A percentile compares a stretch with the other conserved stretches of the same genome.
These are phyloP conservation scores for Paramecium octaurelia DNA, from an alignment of 73 alveolate species.

Conservation along the genomic window DNA sequence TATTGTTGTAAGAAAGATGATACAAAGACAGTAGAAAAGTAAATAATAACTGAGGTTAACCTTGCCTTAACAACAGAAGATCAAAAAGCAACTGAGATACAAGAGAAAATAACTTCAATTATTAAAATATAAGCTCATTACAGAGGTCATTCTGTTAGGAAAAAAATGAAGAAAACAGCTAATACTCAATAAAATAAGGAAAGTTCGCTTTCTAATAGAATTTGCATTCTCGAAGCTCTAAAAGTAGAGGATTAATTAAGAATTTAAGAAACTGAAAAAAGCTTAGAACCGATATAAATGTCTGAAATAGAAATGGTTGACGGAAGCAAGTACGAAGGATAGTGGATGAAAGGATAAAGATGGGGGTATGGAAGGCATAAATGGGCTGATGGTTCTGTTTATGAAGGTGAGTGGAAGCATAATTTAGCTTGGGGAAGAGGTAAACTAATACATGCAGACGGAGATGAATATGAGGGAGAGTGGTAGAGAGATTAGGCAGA, in stretches of 20 bases:
- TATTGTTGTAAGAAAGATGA: neutral
- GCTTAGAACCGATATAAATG: neutral
- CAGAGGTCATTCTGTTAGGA: neutral
- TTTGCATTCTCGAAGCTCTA: neutral
- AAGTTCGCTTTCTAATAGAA: neutral
- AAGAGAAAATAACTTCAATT: neutral
- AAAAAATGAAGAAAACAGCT: neutral
- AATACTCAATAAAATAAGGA: neutral
- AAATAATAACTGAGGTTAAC: neutral
- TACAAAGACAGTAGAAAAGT: neutral
- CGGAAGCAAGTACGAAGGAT: conserved; percentile 62
- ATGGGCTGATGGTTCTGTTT: conserved; percentile 50
- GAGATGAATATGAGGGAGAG: conserved; percentile 62
- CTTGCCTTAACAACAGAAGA: neutral
- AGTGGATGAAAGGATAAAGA: conserved; percentile 57
- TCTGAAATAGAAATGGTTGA: conserved; percentile 29
- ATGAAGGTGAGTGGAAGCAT: conserved; percentile 61
- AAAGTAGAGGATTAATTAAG: neutral
- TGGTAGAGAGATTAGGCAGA: conserved; percentile 62
- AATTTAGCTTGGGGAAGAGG: conserved; percentile 65
- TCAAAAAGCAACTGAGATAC: neutral
- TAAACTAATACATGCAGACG: conserved; percentile 63
- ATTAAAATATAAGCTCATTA: neutral
- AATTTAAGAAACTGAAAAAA: neutral
- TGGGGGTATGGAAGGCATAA: conserved; percentile 60